These are phyloP conservation scores for Globisporangium acanthophoron DNA, from an alignment of 352 stramenopile species.

Conservation along the genomic window DNA sequence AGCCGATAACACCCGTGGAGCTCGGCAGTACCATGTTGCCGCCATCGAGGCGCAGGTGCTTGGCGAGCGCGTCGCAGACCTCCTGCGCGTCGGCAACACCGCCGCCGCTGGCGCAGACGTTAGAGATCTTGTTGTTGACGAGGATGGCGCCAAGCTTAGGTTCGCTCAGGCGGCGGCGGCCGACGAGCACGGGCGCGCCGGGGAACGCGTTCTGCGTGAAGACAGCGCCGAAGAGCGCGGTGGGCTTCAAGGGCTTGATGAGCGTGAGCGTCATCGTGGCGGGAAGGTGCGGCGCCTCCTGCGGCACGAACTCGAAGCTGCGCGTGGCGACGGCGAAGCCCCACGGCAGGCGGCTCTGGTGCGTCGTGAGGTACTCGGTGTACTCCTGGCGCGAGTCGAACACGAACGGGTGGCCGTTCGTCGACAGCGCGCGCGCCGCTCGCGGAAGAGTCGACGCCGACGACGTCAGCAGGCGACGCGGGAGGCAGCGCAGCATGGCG, in stretches of 20 bases:
- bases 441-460: slow-evolving; percentile 12
- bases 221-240: slow-evolving; percentile 81
- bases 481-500: slow-evolving; percentile 13
- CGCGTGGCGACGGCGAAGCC: slow-evolving; percentile 83
- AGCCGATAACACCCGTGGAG: slow-evolving; percentile 98
- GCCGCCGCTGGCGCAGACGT: slow-evolving; percentile 94
- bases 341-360: slow-evolving; percentile 81
- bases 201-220: slow-evolving; percentile 92
- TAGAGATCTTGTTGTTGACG: slow-evolving; percentile 99
- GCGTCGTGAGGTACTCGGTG: slow-evolving; percentile 59
- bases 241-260: slow-evolving; percentile 84
- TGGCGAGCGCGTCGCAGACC: slow-evolving; percentile 91
- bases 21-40: slow-evolving; percentile 90
- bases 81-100: slow-evolving; percentile 90
- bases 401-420: slow-evolving; percentile 54
- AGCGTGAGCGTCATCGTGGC: slow-evolving; percentile 84
- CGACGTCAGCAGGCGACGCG: neutral
- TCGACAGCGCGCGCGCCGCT: slow-evolving; percentile 30
- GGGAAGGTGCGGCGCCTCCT: slow-evolving; percentile 75
- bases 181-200: slow-evolving; percentile 87
- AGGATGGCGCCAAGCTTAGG: slow-evolving; percentile 92
- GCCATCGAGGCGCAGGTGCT: slow-evolving; percentile 77
- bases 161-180: slow-evolving; percentile 86
- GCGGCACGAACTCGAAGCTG: slow-evolving; percentile 77
- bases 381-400: slow-evolving; percentile 84